phyloP scores from a whole-genome alignment of 768 basidiomycete species.

The Candolleomyces aberdarensis region DNA sequence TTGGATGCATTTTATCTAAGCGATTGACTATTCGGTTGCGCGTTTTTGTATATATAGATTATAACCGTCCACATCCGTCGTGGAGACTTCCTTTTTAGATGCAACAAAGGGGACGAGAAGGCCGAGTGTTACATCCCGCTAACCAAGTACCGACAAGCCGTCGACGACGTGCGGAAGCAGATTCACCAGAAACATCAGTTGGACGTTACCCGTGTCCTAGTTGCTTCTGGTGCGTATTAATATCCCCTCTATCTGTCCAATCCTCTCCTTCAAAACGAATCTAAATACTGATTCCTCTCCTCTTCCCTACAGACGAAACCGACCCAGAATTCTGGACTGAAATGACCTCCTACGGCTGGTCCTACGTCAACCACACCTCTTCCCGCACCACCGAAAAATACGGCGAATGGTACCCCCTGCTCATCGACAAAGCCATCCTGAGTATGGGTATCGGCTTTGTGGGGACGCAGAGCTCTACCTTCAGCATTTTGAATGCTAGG shows the following conservation, averaged over 20 bases:
- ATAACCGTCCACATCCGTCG: neutral
- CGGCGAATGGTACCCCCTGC: neutral
- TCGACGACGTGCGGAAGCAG: neutral
- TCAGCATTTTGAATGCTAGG: neutral
- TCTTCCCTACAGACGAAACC: neutral
- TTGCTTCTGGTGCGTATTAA: neutral
- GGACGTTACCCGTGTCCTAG: neutral
- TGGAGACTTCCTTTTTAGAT: neutral
- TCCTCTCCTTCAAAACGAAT: too few relatives aligned
- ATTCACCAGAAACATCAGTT: neutral
- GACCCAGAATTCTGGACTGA: neutral
- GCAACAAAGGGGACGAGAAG: neutral
- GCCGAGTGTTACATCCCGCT: neutral
- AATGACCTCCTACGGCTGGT: neutral
- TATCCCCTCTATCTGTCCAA: neutral
- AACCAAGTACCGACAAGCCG: neutral
- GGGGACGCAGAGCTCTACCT: neutral
- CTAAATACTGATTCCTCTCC: too few relatives aligned
- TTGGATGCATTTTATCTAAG: neutral
- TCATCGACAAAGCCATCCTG: neutral
- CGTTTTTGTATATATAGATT: neutral
- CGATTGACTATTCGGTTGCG: too few relatives aligned
- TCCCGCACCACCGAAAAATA: neutral
- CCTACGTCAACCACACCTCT: neutral
- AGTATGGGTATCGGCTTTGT: conserved; percentile 1